Evolutionary conservation across 768 basidiomycete species (phyloP).

Genomic region (Scleroderma bovista): DNA sequence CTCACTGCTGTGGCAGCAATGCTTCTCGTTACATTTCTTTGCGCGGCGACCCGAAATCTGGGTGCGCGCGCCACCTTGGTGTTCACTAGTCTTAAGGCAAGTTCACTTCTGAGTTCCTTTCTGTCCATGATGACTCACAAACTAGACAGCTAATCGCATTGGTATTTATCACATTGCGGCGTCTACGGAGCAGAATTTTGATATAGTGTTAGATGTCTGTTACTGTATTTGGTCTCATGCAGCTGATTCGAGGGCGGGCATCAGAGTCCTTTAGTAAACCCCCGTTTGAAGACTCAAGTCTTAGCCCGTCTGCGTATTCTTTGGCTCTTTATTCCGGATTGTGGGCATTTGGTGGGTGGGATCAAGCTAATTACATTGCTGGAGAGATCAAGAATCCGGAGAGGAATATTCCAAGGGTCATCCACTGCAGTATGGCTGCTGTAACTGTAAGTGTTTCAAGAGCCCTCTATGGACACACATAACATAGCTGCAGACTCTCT

Average conservation of each 20-base stretch:
- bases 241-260: conserved; percentile 63
- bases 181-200: conserved; percentile 1
- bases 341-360: conserved; percentile 98
- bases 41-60: conserved; percentile 68
- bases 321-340: conserved; percentile 93
- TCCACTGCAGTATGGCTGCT: conserved; percentile 84
- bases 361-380: conserved; percentile 86
- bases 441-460: conserved; percentile 52
- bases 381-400: conserved; percentile 81
- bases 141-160: conserved; percentile 54
- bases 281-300: conserved; percentile 70
- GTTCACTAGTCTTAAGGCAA: conserved; percentile 85
- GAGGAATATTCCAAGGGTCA: conserved; percentile 82
- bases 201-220: conserved; percentile 52
- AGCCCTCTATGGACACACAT: conserved; percentile 3
- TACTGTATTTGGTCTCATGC: conserved; percentile 72
- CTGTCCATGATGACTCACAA: not conserved
- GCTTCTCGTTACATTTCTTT: conserved; percentile 65
- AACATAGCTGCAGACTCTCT: conserved; percentile 42
- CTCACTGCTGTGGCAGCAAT: conserved; percentile 75
- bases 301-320: conserved; percentile 79
- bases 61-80: conserved; percentile 80
- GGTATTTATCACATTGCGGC: conserved; percentile 30
- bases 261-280: conserved; percentile 62
- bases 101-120: conserved; percentile 2